Evolutionary conservation across 345 rosid genomes (phyloP).

Genomic region (Lenwebbia sp.): DNA sequence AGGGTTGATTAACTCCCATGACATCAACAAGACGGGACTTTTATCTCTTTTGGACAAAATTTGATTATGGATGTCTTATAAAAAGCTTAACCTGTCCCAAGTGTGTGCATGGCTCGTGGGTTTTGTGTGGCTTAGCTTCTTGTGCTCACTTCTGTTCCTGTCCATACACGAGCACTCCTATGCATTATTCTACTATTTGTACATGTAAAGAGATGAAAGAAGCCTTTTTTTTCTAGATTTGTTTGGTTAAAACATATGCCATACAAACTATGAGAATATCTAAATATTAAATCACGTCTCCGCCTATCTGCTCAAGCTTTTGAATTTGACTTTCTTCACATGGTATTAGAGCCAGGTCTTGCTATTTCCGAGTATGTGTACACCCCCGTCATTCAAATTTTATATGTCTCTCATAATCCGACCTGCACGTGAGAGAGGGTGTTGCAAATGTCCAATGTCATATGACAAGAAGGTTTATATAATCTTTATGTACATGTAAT

Average conservation of each 20-base stretch:
- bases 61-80: not conserved
- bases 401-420: not conserved
- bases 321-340: not conserved
- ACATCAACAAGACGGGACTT: not conserved
- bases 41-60: not conserved
- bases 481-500: fast-evolving
- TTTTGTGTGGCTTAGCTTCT: not conserved
- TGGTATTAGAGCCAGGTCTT: not conserved
- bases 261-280: fast-evolving
- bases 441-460: fast-evolving
- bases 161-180: not conserved
- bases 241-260: not conserved
- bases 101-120: not conserved
- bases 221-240: not conserved
- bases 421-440: fast-evolving
- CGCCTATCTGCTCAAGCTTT: not conserved
- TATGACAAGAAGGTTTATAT: not conserved
- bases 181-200: not conserved
- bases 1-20: not conserved
- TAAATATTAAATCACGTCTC: not conserved
- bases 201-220: not conserved
- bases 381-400: not conserved
- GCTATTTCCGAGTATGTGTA: not conserved
- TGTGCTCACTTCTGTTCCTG: not conserved
- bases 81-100: not conserved